Base-by-base conservation (phyloP, 1,139 yeast genomes). In the Lodderomyces parapsilosis region DNA sequence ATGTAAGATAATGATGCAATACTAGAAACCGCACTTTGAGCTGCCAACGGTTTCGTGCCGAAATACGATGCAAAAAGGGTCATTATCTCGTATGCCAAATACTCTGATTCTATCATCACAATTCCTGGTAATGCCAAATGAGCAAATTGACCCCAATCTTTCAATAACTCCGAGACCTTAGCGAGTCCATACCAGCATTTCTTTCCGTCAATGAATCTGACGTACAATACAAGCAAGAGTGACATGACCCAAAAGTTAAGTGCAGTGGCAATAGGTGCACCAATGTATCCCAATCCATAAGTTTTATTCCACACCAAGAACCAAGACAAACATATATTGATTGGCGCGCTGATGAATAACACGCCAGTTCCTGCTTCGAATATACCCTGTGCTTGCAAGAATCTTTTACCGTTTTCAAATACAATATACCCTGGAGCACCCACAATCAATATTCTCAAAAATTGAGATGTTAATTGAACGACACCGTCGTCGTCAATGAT, bases 341-440 rank as follows among this genome's bases (percentile, higher is more conserved):
- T 53, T 0, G 97, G 96, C 0, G 96, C 93, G 54, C 91, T 80
- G 9, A 89, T 63, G 38, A 87, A 70, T 34, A 90, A 65, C 6
- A 89, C 85, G 25, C 86, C 82, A 1, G 96, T 86, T 4, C 94
- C 87, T 0, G 97, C 96, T 55, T 87, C 94, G 68, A 88, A 90
- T 20, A 89, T 86, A 6, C 96, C 96, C 62, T 91, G 97, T 0
- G 96, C 91, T 64, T 90, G 97, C 46, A 91, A 64, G 56, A 80
- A 90, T 49, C 96, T 75, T 59, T 90, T 90, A 23, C 86, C 78
- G 51, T 83, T 81, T 60, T 91, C 97, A 62, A 90, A 90, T 35
- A 86, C 63, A 23, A 89, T 85, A 61, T 86, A 89, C 0, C 88
- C 91, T 0, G 96, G 96, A 1, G 88, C 90, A 6, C 96, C 96